Conservation (phyloP, 2,329 filamentous ascomycete species). For the Aspergillus eucalypticola region DNA sequence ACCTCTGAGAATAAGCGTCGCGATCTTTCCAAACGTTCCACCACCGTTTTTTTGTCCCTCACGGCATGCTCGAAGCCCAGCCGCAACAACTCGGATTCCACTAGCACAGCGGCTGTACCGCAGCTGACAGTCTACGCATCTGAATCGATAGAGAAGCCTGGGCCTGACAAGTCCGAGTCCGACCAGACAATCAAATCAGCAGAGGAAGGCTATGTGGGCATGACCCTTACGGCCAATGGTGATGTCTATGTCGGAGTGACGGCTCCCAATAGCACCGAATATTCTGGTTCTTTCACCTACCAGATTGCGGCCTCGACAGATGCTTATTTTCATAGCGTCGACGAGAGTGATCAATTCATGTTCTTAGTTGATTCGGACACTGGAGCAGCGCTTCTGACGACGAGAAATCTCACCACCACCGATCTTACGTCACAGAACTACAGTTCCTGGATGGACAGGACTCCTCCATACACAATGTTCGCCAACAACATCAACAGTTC, state of each 20-base stretch:
- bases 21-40: conserved; percentile 35
- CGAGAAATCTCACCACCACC: conserved; percentile 63
- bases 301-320: conserved; percentile 82
- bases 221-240: conserved; percentile 60
- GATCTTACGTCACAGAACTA: conserved; percentile 51
- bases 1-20: conserved; percentile 35
- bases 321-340: conserved; percentile 67
- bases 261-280: conserved; percentile 66
- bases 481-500: conserved; percentile 62
- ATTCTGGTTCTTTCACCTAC: conserved; percentile 72
- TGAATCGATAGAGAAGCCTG: conserved; percentile 63
- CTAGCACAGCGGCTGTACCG: conserved; percentile 54
- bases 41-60: conserved; percentile 74
- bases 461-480: conserved; percentile 74
- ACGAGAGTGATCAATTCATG: conserved; percentile 57
- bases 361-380: conserved; percentile 84
- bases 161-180: conserved; percentile 55
- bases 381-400: conserved; percentile 74
- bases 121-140: conserved; percentile 74
- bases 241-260: conserved; percentile 76
- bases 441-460: conserved; percentile 58
- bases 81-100: conserved; percentile 48
- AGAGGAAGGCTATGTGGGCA: conserved; percentile 68
- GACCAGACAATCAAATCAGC: conserved; percentile 53
- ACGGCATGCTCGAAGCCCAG: conserved; percentile 81